Evolutionary conservation across 2,329 filamentous ascomycete species (phyloP).

Genomic region (Neofusicoccum sp.): DNA sequence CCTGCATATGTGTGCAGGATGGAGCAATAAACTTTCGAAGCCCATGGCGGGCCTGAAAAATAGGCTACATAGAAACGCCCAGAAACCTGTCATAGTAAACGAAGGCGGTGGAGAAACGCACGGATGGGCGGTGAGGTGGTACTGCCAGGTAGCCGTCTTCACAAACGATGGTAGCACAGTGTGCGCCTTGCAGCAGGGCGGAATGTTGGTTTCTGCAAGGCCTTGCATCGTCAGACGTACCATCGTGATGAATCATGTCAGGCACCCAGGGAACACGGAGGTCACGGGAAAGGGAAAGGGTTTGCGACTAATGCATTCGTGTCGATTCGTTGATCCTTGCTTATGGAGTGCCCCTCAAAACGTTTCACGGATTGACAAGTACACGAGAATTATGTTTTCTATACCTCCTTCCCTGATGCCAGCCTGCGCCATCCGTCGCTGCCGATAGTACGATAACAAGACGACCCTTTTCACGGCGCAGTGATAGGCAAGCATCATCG

Average conservation of each 20-base stretch:
- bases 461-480: not conserved
- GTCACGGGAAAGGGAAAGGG: not conserved
- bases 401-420: constrained; percentile 1
- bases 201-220: not conserved
- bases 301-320: not conserved
- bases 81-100: not conserved
- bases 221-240: not conserved
- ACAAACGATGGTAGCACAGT: not conserved
- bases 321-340: constrained; percentile 2
- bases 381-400: constrained; percentile 3
- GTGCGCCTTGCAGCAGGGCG: not conserved
- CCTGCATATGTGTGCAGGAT: too few relatives aligned
- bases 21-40: not conserved
- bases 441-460: not conserved
- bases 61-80: not conserved
- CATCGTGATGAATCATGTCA: not conserved
- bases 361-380: constrained; percentile 2
- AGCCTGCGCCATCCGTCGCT: not conserved
- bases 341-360: not conserved
- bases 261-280: too few relatives aligned
- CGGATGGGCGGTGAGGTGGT: constrained; percentile 5
- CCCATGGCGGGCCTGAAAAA: not conserved
- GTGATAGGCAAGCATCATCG: not conserved
- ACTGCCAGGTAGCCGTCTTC: not conserved
- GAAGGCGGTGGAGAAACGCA: not conserved